These are phyloP conservation scores for Calocera viscosa DNA, from an alignment of 768 basidiomycete species.

Conservation along the genomic window DNA sequence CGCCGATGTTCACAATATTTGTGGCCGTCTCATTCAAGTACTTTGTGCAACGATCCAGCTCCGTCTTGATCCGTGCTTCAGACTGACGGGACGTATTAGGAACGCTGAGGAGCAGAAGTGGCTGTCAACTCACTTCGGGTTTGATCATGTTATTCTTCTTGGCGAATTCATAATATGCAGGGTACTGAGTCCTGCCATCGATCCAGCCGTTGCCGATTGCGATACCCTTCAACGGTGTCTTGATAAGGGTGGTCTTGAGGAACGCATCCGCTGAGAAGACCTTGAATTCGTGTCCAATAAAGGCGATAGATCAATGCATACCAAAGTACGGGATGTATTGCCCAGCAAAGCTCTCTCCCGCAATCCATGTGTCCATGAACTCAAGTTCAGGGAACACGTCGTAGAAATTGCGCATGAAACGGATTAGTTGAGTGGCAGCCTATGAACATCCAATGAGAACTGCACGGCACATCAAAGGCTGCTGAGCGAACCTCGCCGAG, in stretches of 20 bases:
- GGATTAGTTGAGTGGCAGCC: slow-evolving; percentile 65
- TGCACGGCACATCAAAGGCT: background rate
- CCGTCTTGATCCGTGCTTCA: slow-evolving; percentile 12
- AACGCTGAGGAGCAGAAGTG: background rate
- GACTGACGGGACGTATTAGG: background rate
- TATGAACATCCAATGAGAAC: slow-evolving; percentile 24
- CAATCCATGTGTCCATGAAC: slow-evolving; percentile 78
- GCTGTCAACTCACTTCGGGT: slow-evolving; percentile 41
- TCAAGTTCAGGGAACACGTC: slow-evolving; percentile 78
- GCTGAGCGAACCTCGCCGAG: slow-evolving; percentile 44
- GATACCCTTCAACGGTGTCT: slow-evolving; percentile 55
- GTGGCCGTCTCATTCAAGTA: slow-evolving; percentile 15
- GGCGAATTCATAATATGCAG: slow-evolving; percentile 76
- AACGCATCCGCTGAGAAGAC: slow-evolving; percentile 55
- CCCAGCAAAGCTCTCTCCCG: slow-evolving; percentile 93
- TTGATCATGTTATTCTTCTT: slow-evolving; percentile 68
- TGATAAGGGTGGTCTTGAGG: slow-evolving; percentile 42
- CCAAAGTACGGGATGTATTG: slow-evolving; percentile 97
- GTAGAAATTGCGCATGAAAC: slow-evolving; percentile 84
- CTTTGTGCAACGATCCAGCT: slow-evolving; percentile 23
- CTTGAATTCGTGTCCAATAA: background rate
- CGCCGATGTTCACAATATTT: slow-evolving; percentile 6
- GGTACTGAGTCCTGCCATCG: slow-evolving; percentile 76
- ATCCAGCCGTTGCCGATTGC: slow-evolving; percentile 99
- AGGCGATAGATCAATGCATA: slow-evolving; percentile 25